Conservation (phyloP, 1,284 basidiomycete species). For the Polyporus tsugae region DNA sequence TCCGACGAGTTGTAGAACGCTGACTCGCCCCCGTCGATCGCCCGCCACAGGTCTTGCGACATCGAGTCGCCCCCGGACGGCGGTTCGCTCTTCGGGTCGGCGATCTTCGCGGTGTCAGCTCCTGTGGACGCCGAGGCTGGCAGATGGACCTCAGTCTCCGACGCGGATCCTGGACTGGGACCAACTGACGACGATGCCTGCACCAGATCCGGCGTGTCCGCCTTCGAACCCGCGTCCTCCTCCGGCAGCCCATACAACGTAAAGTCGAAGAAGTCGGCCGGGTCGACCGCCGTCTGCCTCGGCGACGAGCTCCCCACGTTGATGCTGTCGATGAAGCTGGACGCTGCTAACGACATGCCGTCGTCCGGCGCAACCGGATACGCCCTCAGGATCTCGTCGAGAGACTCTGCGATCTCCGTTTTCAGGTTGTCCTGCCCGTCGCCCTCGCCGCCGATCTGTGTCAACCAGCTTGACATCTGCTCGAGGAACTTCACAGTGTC, state of each 20-base stretch:
- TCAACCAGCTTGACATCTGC: conserved; percentile 68
- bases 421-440: conserved; percentile 53
- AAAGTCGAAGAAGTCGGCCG: conserved; percentile 68
- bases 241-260: conserved; percentile 62
- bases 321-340: conserved; percentile 38
- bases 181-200: conserved; percentile 72
- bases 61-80: conserved; percentile 52
- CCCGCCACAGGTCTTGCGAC: conserved; percentile 67
- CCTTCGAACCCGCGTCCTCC: conserved; percentile 66
- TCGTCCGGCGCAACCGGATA: conserved; percentile 50
- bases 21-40: conserved; percentile 79
- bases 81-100: conserved; percentile 37
- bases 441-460: conserved; percentile 51
- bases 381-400: conserved; percentile 69
- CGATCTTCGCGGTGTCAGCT: conserved; percentile 41
- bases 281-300: conserved; percentile 30
- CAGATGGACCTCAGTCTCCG: conserved; percentile 59
- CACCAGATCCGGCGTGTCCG: conserved; percentile 72
- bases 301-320: conserved; percentile 27
- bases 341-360: conserved; percentile 32
- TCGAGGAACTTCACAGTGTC: conserved; percentile 69
- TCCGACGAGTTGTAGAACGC: conserved; percentile 66
- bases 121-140: conserved; percentile 33
- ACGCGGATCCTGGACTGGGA: conserved; percentile 78
- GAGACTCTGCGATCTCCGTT: conserved; percentile 63